Evolutionary conservation across 2,329 filamentous ascomycete species (phyloP).

Genomic region (Talaromyces albobiverticillius): DNA sequence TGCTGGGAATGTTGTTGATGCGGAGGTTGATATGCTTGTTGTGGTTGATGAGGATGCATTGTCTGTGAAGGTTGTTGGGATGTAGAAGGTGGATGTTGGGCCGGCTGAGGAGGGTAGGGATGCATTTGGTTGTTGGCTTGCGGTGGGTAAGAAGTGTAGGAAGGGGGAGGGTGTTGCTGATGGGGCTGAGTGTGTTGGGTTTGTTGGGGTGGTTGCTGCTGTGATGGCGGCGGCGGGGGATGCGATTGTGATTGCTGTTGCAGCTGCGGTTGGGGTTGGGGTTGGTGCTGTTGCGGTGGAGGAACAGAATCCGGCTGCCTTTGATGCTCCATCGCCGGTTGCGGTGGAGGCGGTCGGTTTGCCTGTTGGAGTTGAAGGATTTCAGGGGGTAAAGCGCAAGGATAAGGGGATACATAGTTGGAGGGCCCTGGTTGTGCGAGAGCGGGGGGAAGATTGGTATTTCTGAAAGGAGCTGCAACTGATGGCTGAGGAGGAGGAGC

Average conservation of each 20-base stretch:
- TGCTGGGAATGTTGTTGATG: neutral
- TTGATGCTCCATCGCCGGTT: slow-evolving; percentile 20
- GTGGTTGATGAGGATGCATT: slow-evolving; percentile 8
- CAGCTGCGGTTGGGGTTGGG: slow-evolving; percentile 14
- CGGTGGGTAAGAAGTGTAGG: slow-evolving; percentile 19
- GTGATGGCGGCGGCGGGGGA: slow-evolving; percentile 10
- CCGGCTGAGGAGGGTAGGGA: slow-evolving; percentile 4
- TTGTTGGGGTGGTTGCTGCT: slow-evolving; percentile 15
- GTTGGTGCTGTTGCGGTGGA: slow-evolving; percentile 16
- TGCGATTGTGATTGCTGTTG: slow-evolving; percentile 10
- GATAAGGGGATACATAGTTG: slow-evolving; percentile 42
- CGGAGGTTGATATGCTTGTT: slow-evolving; percentile 7
- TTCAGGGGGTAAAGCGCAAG: slow-evolving; percentile 34
- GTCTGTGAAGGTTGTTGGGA: slow-evolving; percentile 11
- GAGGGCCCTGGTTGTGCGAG: slow-evolving; percentile 35
- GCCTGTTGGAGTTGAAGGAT: slow-evolving; percentile 30
- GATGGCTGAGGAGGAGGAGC: slow-evolving; percentile 18
- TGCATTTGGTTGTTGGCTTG: slow-evolving; percentile 8
- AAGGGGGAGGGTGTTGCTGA: slow-evolving; percentile 22
- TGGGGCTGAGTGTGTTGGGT: slow-evolving; percentile 22
- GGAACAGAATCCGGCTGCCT: slow-evolving; percentile 7
- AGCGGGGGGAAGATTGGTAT: slow-evolving; percentile 35
- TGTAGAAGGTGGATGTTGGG: slow-evolving; percentile 8
- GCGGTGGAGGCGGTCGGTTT: slow-evolving; percentile 22
- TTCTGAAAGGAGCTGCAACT: slow-evolving; percentile 35